Conservation (phyloP, 1,284 basidiomycete species). For the Wallemia hederae region DNA sequence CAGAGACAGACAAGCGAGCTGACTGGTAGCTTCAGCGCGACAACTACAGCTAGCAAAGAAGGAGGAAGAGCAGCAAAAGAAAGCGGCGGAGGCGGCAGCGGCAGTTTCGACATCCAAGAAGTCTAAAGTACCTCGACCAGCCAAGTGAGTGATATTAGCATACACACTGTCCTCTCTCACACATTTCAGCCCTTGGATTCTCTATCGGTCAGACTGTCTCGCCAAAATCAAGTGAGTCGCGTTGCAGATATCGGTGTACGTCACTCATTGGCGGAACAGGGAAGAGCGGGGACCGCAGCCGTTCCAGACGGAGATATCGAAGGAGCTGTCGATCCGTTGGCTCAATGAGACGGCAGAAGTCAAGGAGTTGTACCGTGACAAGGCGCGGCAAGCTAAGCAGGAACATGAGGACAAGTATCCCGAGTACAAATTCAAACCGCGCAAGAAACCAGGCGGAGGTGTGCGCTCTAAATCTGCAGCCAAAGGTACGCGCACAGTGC, state of each 20-base stretch:
- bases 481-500: background rate
- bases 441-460: background rate
- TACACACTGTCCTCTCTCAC: background rate
- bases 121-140: background rate
- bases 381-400: background rate
- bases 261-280: too few relatives aligned
- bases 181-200: background rate
- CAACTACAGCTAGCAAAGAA: too few relatives aligned
- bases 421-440: background rate
- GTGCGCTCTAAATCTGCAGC: background rate
- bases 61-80: too few relatives aligned
- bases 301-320: background rate
- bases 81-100: too few relatives aligned
- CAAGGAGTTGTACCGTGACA: background rate
- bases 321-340: background rate
- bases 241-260: too few relatives aligned
- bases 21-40: too few relatives aligned
- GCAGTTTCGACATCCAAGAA: background rate
- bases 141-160: background rate
- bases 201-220: background rate
- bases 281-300: too few relatives aligned
- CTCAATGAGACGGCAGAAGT: background rate
- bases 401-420: background rate
- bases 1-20: too few relatives aligned
- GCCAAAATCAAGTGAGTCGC: background rate